Percentiles rank a stretch among this genome's conserved stretches.
These are phyloP conservation scores for Ilyonectria mors-panacis DNA, from an alignment of 2,329 filamentous ascomycete genomes.

Conservation along the genomic window DNA sequence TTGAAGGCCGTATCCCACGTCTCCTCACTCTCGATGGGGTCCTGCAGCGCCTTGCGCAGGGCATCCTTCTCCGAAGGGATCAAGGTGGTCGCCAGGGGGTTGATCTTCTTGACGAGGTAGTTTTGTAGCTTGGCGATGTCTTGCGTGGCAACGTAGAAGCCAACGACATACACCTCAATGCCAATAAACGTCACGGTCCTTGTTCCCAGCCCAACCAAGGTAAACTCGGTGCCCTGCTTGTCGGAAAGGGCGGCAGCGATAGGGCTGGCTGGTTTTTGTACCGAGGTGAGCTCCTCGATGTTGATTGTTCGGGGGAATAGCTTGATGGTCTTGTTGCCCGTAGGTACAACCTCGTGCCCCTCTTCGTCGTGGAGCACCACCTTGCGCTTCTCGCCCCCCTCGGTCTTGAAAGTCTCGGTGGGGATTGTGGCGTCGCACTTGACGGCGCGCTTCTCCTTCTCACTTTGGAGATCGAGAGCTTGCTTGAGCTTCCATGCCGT, in stretches of 20 bases:
- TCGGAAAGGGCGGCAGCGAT: constrained; percentile 56
- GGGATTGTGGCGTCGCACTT: constrained; percentile 58
- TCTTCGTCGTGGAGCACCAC: constrained; percentile 76
- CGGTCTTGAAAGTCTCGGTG: constrained; percentile 63
- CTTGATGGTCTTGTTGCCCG: constrained; percentile 85
- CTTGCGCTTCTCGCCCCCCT: constrained; percentile 67
- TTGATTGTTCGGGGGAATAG: constrained; percentile 82
- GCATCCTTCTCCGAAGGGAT: constrained; percentile 85
- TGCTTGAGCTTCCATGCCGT: constrained; percentile 67
- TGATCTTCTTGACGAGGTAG: constrained; percentile 81
- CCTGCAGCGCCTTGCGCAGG: constrained; percentile 78
- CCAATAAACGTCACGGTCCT: constrained; percentile 90
- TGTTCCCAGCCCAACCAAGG: constrained; percentile 88
- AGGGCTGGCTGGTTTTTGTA: constrained; percentile 49
- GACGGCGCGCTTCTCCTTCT: constrained; percentile 59
- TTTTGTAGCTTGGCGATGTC: constrained; percentile 87
- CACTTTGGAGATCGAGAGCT: constrained; percentile 52
- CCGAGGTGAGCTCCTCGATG: constrained; percentile 63
- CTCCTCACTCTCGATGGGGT: constrained; percentile 77
- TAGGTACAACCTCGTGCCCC: constrained; percentile 82
- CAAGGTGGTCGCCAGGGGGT: constrained; percentile 84
- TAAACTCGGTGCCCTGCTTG: constrained; percentile 78
- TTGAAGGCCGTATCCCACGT: constrained; percentile 82
- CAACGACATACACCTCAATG: constrained; percentile 95
- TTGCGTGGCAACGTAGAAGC: constrained; percentile 88